Conservation (phyloP, 2,329 filamentous ascomycete species). For the Botrytis galanthina region DNA sequence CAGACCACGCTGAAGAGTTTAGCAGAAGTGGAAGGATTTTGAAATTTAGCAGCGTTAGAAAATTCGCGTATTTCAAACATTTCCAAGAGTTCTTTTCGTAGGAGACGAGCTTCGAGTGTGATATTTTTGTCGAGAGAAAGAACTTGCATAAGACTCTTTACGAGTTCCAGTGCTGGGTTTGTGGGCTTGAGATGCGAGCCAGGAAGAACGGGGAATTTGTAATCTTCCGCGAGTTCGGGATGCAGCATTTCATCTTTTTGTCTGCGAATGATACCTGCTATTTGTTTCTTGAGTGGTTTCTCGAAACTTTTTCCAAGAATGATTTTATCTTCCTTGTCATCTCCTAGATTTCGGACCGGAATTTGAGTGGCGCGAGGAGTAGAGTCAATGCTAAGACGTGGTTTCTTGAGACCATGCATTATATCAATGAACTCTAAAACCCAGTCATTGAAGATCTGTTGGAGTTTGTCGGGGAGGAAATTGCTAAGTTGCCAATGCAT, state of each 20-base stretch:
- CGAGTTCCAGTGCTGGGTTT: slow-evolving; percentile 86
- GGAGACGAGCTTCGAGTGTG: slow-evolving; percentile 78
- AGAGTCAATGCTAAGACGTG: slow-evolving; percentile 45
- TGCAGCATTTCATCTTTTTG: slow-evolving; percentile 89
- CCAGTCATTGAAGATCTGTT: slow-evolving; percentile 87
- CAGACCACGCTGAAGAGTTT: slow-evolving; percentile 76
- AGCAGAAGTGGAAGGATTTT: slow-evolving; percentile 77
- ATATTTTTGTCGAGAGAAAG: slow-evolving; percentile 88
- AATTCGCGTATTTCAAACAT: slow-evolving; percentile 96
- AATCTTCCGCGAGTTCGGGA: slow-evolving; percentile 82
- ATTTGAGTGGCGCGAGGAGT: slow-evolving; percentile 59
- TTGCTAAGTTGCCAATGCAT: slow-evolving; percentile 99
- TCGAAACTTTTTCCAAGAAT: slow-evolving; percentile 82
- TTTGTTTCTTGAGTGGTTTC: slow-evolving; percentile 86
- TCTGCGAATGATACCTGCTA: slow-evolving; percentile 74
- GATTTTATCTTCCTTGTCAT: slow-evolving; percentile 56
- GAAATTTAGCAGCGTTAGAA: slow-evolving; percentile 79
- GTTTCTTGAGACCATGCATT: slow-evolving; percentile 84
- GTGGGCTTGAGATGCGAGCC: slow-evolving; percentile 61
- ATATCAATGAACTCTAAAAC: slow-evolving; percentile 91
- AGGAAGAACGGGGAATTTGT: slow-evolving; percentile 77
- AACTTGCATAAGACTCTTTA: slow-evolving; percentile 91
- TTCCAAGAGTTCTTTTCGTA: slow-evolving; percentile 84
- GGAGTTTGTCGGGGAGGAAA: slow-evolving; percentile 77
- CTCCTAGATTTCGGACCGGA: slow-evolving; percentile 54